These are phyloP conservation scores for Tillandsia fasciculata DNA, from an alignment of 176 grass and related monocot genomes.

Conservation along the genomic window DNA sequence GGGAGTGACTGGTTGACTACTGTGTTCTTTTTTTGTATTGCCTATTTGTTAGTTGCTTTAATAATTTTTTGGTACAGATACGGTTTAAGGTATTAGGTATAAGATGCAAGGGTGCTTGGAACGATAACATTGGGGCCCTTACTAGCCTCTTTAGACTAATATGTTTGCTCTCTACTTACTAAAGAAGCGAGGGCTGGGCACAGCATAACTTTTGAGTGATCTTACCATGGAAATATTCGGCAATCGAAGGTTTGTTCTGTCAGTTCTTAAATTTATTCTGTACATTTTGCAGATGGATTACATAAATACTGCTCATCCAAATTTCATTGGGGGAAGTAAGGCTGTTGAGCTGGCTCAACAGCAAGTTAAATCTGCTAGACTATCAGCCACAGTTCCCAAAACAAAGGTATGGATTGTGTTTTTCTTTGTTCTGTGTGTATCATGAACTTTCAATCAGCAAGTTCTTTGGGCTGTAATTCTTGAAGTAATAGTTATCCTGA, in stretches of 20 bases:
- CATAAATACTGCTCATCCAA: constrained; percentile 96
- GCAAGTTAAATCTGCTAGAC: constrained; percentile 64
- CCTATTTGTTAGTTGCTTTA: too few species aligned
- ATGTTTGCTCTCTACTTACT: background rate
- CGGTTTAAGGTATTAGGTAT: too few species aligned
- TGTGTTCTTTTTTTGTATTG: too few species aligned
- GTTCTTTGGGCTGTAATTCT: too few species aligned
- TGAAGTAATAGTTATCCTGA: too few species aligned
- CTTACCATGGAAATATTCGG: background rate
- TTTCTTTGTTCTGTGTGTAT: background rate
- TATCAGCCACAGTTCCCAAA: constrained; percentile 37
- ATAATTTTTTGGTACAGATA: too few species aligned
- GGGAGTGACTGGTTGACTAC: too few species aligned
- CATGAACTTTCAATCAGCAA: background rate
- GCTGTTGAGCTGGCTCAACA: constrained; percentile 86
- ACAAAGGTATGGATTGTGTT: constrained; percentile 39
- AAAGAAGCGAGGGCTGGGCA: background rate
- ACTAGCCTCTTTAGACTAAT: too few species aligned
- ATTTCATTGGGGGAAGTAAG: constrained; percentile 93
- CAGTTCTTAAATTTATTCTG: background rate
- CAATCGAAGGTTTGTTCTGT: background rate
- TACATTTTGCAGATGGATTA: constrained; percentile 75
- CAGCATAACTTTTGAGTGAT: background rate
- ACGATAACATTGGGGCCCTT: too few species aligned
- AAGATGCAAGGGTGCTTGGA: too few species aligned